phyloP scores from a whole-genome alignment of 108 stramenopile species.

The Fragilariopsis cylindrus region DNA sequence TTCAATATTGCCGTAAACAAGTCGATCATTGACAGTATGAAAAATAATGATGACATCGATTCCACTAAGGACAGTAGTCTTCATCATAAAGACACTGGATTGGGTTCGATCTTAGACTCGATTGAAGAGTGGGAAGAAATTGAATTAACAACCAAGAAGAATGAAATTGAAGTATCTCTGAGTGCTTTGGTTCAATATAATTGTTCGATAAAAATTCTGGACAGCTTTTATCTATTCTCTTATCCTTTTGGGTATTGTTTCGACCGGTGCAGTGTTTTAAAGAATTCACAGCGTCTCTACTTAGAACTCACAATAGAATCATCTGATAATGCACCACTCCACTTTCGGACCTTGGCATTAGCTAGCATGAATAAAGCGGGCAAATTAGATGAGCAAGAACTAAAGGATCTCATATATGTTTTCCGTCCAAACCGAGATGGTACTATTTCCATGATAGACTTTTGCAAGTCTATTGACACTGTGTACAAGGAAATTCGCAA shows the following conservation, averaged over 20 bases:
- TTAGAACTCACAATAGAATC: background rate
- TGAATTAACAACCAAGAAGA: background rate
- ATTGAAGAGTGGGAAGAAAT: constrained; percentile 21
- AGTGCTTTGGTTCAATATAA: background rate
- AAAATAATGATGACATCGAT: background rate
- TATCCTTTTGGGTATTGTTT: constrained; percentile 1
- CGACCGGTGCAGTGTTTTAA: background rate
- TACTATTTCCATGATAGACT: constrained; percentile 38
- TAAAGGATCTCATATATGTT: constrained; percentile 53
- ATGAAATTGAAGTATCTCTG: background rate
- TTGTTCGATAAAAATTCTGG: background rate
- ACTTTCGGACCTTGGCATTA: constrained; percentile 55
- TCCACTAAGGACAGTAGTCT: background rate
- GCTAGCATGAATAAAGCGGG: constrained; percentile 34
- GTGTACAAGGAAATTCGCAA: constrained; percentile 59
- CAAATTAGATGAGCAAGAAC: constrained; percentile 47
- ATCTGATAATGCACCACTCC: constrained; percentile 18
- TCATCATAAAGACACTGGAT: background rate
- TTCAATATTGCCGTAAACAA: background rate
- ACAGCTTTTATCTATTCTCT: background rate
- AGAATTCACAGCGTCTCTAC: constrained; percentile 2
- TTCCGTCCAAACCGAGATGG: constrained; percentile 59
- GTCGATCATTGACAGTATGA: background rate
- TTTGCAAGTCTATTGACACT: constrained; percentile 41
- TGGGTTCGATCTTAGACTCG: background rate